phyloP scores from a whole-genome alignment of 257 asterid species.

The Capsicum rhomboideum region DNA sequence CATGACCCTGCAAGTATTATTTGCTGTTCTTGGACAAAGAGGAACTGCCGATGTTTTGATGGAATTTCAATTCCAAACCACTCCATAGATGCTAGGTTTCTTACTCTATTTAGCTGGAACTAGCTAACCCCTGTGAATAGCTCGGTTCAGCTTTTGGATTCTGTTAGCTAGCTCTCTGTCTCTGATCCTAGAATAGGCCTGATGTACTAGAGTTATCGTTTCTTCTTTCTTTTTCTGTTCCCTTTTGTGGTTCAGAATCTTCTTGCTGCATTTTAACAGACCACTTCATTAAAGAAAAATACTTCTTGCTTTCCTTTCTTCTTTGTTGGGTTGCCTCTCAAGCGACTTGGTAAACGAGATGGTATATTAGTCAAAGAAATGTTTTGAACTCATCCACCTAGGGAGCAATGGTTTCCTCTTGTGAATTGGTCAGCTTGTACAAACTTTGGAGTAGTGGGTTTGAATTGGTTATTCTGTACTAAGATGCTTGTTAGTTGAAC shows the following conservation, averaged over 20 bases:
- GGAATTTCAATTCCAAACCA: not conserved
- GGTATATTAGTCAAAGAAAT: not conserved
- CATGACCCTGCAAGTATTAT: not conserved
- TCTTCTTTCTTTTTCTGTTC: not conserved
- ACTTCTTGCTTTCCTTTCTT: not conserved
- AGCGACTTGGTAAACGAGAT: not conserved
- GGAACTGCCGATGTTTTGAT: not conserved
- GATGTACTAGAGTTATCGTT: not conserved
- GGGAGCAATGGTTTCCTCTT: not conserved
- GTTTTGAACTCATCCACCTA: not conserved
- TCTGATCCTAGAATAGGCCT: not conserved
- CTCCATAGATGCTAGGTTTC: not conserved
- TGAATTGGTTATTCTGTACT: not conserved
- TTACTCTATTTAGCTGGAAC: not conserved
- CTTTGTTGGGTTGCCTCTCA: not conserved
- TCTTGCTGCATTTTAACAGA: not conserved
- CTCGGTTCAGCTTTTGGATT: not conserved
- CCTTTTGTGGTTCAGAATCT: not conserved
- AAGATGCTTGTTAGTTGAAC: not conserved
- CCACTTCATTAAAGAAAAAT: not conserved
- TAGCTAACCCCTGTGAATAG: not conserved
- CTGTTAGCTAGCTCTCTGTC: not conserved
- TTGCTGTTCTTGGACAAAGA: not conserved
- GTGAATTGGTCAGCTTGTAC: conserved; percentile 3
- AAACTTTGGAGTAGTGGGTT: not conserved